A percentile compares a stretch with the other conserved stretches of the same genome.
These are phyloP conservation scores for Xerocomus brunneocitrinus DNA, from an alignment of 768 basidiomycete genomes.

Conservation along the genomic window DNA sequence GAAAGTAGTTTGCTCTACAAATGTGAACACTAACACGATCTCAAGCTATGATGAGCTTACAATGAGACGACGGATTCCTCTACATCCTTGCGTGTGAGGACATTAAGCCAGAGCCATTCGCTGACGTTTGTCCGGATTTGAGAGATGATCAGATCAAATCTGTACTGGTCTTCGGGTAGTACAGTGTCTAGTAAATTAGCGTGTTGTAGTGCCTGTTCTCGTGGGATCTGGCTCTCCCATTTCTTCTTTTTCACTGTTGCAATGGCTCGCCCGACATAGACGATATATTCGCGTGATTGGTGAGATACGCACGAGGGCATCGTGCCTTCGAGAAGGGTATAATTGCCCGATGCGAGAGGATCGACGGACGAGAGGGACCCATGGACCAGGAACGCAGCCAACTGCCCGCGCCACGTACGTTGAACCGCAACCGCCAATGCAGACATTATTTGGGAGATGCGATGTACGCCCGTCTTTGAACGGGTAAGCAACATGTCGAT, in stretches of 20 bases:
- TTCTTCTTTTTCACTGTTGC: slow-evolving; percentile 77
- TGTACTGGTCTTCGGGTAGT: slow-evolving; percentile 70
- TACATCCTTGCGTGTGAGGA: slow-evolving; percentile 78
- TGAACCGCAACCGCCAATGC: slow-evolving; percentile 73
- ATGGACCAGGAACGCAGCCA: slow-evolving; percentile 79
- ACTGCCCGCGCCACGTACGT: slow-evolving; percentile 76
- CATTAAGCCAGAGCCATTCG: slow-evolving; percentile 93
- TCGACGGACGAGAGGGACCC: slow-evolving; percentile 61
- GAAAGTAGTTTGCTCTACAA: slow-evolving; percentile 77
- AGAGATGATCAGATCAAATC: slow-evolving; percentile 68
- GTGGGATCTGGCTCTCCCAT: slow-evolving; percentile 75
- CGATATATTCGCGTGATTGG: slow-evolving; percentile 74
- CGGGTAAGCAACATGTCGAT: slow-evolving; percentile 74
- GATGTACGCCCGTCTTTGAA: slow-evolving; percentile 74
- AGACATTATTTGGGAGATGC: slow-evolving; percentile 65
- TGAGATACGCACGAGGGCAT: slow-evolving; percentile 73
- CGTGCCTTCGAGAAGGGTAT: slow-evolving; percentile 56
- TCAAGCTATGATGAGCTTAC: slow-evolving; percentile 41
- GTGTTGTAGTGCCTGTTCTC: slow-evolving; percentile 59
- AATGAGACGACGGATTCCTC: slow-evolving; percentile 81
- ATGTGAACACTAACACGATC: slow-evolving; percentile 6
- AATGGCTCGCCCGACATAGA: slow-evolving; percentile 83
- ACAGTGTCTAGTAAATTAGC: slow-evolving; percentile 60
- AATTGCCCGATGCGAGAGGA: slow-evolving; percentile 60
- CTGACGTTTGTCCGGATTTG: slow-evolving; percentile 78